Evolutionary conservation across 331 rosid species (phyloP).

Genomic region (Erythrophleum ivorense): DNA sequence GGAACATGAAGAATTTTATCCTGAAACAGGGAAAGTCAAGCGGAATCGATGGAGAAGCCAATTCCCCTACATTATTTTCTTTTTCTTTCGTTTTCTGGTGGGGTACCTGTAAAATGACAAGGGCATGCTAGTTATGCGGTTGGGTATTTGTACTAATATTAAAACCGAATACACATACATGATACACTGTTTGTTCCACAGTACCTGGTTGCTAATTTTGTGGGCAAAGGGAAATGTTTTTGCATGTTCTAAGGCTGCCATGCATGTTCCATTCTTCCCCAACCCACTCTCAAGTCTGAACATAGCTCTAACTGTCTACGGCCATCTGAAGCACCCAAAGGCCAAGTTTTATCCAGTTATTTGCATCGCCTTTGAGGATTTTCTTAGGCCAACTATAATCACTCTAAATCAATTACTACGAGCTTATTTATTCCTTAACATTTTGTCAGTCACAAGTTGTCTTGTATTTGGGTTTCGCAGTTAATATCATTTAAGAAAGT

Average conservation of each 20-base stretch:
- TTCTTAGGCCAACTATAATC: neutral
- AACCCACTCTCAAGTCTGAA: constrained; percentile 56
- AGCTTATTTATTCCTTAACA: neutral
- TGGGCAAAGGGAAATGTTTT: constrained; percentile 48
- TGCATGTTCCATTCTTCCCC: constrained; percentile 68
- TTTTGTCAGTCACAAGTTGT: no score
- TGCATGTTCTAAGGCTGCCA: constrained; percentile 58
- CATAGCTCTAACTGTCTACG: constrained; percentile 39
- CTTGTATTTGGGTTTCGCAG: neutral
- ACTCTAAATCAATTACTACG: neutral
- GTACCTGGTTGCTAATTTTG: constrained; percentile 44
- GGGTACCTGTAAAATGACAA: constrained; percentile 18
- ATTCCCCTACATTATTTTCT: neutral
- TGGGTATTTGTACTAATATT: constrained; percentile 10
- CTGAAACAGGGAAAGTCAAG: constrained; percentile 39
- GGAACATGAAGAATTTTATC: constrained; percentile 51
- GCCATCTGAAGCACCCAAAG: constrained; percentile 37
- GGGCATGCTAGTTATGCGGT: constrained; percentile 4
- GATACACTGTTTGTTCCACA: constrained; percentile 32
- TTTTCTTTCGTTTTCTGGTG: neutral
- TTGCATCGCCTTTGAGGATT: neutral
- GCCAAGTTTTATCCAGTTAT: neutral
- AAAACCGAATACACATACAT: constrained; percentile 4
- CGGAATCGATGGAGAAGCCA: constrained; percentile 38
- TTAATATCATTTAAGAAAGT: neutral